Conservation (phyloP, 441 rosid genomes). For the Raphanus hybrid region DNA sequence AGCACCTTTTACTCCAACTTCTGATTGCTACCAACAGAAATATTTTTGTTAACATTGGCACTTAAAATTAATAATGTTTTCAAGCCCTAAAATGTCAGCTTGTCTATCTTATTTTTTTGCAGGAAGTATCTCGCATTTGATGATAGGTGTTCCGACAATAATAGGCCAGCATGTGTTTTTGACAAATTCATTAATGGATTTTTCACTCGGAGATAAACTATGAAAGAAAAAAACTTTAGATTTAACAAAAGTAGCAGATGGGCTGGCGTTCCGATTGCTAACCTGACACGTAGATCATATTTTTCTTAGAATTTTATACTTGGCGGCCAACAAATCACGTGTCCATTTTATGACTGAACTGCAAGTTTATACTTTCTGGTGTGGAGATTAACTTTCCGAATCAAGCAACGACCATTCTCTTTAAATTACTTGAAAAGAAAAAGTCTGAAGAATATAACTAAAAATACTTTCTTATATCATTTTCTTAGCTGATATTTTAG, state of each 20-base stretch:
- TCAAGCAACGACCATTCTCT: slow-evolving; percentile 12
- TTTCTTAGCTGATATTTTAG: not conserved
- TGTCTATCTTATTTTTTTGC: too few relatives aligned
- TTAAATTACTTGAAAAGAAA: slow-evolving; percentile 7
- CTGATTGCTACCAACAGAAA: too few relatives aligned
- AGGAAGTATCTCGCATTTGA: too few relatives aligned
- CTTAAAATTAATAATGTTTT: too few relatives aligned
- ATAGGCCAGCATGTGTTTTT: too few relatives aligned
- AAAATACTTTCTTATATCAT: not conserved
- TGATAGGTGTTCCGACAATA: too few relatives aligned
- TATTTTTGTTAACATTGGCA: too few relatives aligned
- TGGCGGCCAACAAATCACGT: slow-evolving; percentile 14
- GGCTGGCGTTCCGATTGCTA: not conserved
- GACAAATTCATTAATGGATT: not conserved
- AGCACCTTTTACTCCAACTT: too few relatives aligned
- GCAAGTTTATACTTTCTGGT: not conserved
- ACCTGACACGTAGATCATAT: slow-evolving; percentile 12
- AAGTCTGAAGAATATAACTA: slow-evolving; percentile 8
- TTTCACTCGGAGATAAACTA: not conserved
- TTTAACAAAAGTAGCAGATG: not conserved
- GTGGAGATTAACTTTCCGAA: slow-evolving; percentile 3
- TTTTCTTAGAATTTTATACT: slow-evolving; percentile 6
- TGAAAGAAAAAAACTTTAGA: not conserved
- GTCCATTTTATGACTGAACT: not conserved
- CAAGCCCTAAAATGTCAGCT: too few relatives aligned